Conservation (phyloP, 2,329 filamentous ascomycete species). For the Aspergillus bombycis region DNA sequence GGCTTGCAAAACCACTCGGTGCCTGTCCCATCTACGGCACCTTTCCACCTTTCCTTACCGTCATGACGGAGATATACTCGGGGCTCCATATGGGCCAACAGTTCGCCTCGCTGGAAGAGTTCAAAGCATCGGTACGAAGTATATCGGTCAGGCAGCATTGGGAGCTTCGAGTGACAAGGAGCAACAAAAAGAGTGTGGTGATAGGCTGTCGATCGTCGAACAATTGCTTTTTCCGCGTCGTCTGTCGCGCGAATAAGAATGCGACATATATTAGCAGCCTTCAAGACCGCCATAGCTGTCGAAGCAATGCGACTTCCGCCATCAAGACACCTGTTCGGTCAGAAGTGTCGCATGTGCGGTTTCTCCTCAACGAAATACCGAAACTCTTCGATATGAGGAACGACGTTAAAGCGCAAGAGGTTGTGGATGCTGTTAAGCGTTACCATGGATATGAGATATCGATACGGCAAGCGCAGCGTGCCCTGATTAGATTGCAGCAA, state of each 20-base stretch:
- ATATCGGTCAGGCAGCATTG: slow-evolving; percentile 47
- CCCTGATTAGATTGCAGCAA: slow-evolving; percentile 40
- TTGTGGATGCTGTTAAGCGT: slow-evolving; percentile 45
- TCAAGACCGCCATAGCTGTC: slow-evolving; percentile 44
- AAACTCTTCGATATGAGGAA: slow-evolving; percentile 44
- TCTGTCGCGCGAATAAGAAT: slow-evolving; percentile 45
- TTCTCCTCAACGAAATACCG: slow-evolving; percentile 42
- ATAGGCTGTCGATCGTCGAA: slow-evolving; percentile 43
- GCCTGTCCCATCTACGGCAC: slow-evolving; percentile 18
- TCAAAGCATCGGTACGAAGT: slow-evolving; percentile 42
- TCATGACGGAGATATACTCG: slow-evolving; percentile 44
- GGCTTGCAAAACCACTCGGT: slow-evolving; percentile 19
- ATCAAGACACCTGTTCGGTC: slow-evolving; percentile 40
- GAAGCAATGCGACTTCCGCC: slow-evolving; percentile 31
- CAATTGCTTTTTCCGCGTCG: slow-evolving; percentile 45
- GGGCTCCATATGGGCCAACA: slow-evolving; percentile 44
- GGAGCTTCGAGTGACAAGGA: slow-evolving; percentile 44
- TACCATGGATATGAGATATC: slow-evolving; percentile 47
- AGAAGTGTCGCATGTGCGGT: slow-evolving; percentile 45
- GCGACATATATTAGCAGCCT: slow-evolving; percentile 45
- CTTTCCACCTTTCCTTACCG: slow-evolving; percentile 13
- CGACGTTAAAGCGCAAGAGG: slow-evolving; percentile 41
- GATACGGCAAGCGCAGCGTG: slow-evolving; percentile 43
- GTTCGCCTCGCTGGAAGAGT: slow-evolving; percentile 43
- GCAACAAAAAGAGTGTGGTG: slow-evolving; percentile 47